Evolutionary conservation across 2,329 filamentous ascomycete genomes (phyloP).

Genomic region (Stagonosporopsis vannaccii): DNA sequence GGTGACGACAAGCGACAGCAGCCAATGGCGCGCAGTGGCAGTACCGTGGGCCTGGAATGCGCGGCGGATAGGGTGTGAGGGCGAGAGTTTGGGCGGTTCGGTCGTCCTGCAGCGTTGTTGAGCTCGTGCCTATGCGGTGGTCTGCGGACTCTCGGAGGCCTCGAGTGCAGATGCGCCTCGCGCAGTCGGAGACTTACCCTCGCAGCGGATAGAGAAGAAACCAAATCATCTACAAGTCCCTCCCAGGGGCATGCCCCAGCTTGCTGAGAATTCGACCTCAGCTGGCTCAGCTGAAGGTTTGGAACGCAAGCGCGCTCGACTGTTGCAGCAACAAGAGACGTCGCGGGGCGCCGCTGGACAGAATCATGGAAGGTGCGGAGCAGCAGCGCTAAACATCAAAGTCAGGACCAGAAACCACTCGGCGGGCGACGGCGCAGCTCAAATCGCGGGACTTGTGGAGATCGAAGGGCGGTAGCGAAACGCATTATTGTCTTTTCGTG

Average conservation of each 20-base stretch:
- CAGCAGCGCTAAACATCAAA: constrained; percentile 11
- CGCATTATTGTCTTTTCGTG: constrained; percentile 36
- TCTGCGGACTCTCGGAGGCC: constrained; percentile 5
- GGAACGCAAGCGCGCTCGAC: constrained; percentile 36
- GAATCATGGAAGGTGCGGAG: constrained; percentile 22
- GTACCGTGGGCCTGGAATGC: constrained; percentile 74
- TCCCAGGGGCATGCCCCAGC: constrained; percentile 34
- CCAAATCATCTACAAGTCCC: constrained; percentile 67
- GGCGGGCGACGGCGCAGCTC: constrained; percentile 26
- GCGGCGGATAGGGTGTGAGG: constrained; percentile 70
- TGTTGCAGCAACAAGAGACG: constrained; percentile 26
- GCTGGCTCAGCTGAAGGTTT: constrained; percentile 32
- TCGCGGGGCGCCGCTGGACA: constrained; percentile 26
- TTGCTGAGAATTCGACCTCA: constrained; percentile 16
- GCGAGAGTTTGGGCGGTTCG: constrained; percentile 71
- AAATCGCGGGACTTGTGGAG: constrained; percentile 21
- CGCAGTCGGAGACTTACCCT: constrained; percentile 64
- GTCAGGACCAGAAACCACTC: constrained; percentile 10
- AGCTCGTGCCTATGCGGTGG: constrained; percentile 8
- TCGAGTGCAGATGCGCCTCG: constrained; percentile 9
- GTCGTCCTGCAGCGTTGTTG: constrained; percentile 66
- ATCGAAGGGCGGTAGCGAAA: constrained; percentile 26
- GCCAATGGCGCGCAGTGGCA: constrained; percentile 75
- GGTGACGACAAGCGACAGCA: constrained; percentile 76
- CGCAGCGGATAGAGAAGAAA: constrained; percentile 78